Conservation (phyloP, 352 stramenopile species). For the Phytophthora sp. region DNA sequence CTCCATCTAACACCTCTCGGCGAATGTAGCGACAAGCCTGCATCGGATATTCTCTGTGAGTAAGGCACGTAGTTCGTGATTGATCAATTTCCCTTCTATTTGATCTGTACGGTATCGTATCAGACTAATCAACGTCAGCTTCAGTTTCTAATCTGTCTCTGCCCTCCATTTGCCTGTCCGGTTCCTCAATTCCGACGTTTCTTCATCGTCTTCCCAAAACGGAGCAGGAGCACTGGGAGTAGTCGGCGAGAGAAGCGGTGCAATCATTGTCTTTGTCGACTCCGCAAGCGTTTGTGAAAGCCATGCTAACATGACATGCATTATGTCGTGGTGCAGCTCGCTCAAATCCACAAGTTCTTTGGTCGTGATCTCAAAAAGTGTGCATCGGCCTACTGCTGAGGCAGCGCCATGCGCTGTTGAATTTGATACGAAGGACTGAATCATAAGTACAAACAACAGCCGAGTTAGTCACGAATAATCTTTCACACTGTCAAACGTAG, state of each 20-base stretch:
- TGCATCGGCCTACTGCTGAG: conserved; percentile 55
- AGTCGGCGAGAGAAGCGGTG: conserved; percentile 56
- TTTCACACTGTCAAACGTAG: too few relatives aligned
- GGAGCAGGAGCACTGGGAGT: conserved; percentile 15
- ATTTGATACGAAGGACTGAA: conserved; percentile 74
- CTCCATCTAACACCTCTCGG: conserved; percentile 45
- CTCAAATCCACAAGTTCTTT: conserved; percentile 82
- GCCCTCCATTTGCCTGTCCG: conserved; percentile 52
- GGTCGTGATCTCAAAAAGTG: conserved; percentile 77
- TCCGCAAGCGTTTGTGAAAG: conserved; percentile 72
- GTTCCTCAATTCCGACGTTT: conserved; percentile 31
- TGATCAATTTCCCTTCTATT: neutral
- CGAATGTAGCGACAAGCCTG: conserved; percentile 16
- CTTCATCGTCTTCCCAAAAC: conserved; percentile 49
- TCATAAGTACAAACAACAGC: conserved; percentile 5
- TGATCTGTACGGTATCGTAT: conserved; percentile 15
- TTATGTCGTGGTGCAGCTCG: conserved; percentile 81
- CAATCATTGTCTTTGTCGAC: conserved; percentile 72
- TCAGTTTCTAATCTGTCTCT: conserved; percentile 50
- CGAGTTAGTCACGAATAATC: too few relatives aligned
- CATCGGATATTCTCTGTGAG: conserved; percentile 5
- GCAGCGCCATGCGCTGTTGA: conserved; percentile 52
- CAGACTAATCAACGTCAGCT: neutral
- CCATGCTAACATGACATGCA: conserved; percentile 86
- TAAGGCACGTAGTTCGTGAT: neutral